A percentile compares a stretch with the other conserved stretches of the same genome.
Conservation (phyloP, 306 rosid species). For the Psophocarpus tetragonolobus region DNA sequence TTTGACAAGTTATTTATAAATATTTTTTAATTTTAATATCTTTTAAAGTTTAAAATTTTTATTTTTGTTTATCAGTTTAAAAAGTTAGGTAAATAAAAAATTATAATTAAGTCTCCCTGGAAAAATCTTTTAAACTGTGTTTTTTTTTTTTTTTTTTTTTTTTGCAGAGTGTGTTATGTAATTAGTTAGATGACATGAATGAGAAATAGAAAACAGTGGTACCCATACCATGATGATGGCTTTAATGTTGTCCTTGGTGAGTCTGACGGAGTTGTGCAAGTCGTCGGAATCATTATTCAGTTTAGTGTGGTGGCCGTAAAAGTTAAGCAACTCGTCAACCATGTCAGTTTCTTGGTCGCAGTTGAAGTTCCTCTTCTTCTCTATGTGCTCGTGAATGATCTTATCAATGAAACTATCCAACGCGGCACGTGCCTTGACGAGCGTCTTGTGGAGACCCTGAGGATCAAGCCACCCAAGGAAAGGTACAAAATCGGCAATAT, state of each 20-base stretch:
- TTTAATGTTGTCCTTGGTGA: slow-evolving; percentile 75
- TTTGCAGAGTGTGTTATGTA: too few relatives aligned
- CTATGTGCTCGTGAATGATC: slow-evolving; percentile 64
- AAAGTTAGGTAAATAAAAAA: too few relatives aligned
- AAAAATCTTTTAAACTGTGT: too few relatives aligned
- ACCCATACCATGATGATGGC: slow-evolving; percentile 73
- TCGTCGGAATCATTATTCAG: slow-evolving; percentile 41
- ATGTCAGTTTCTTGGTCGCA: slow-evolving; percentile 51
- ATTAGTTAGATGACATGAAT: too few relatives aligned
- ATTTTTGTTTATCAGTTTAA: too few relatives aligned
- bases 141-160: too few relatives aligned
- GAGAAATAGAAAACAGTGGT: too few relatives aligned
- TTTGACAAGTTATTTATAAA: too few relatives aligned
- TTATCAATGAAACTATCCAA: slow-evolving; percentile 64
- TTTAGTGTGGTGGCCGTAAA: slow-evolving; percentile 42
- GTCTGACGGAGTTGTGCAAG: slow-evolving; percentile 49
- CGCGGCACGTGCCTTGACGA: slow-evolving; percentile 51
- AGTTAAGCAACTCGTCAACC: slow-evolving; percentile 81
- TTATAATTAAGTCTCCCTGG: too few relatives aligned
- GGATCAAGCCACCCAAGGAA: slow-evolving; percentile 66
- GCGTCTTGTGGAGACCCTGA: slow-evolving; percentile 52
- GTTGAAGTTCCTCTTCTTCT: slow-evolving; percentile 30
- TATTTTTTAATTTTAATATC: too few relatives aligned
- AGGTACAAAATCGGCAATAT: slow-evolving; percentile 68
- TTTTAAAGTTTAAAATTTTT: too few relatives aligned